Evolutionary conservation across 305 asterid genomes (phyloP), one percentile per base, ranked within the genome.

Genomic region (Fraxinus latifolia): DNA sequence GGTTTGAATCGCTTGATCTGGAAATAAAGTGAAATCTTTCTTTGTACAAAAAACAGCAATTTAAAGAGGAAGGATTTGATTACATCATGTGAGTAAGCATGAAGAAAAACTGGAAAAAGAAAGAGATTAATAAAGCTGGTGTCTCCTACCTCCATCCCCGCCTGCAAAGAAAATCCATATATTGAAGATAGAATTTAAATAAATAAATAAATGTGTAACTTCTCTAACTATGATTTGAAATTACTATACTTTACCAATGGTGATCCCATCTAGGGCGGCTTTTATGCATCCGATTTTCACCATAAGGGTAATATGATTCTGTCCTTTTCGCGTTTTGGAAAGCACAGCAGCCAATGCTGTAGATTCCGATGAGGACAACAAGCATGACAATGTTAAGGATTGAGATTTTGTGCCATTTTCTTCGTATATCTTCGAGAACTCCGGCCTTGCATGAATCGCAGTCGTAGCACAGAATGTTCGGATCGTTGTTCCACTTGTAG

Each of bases 401-500:
- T 27, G 97, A 92, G 2, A 96, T 87, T 82, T 96, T 96, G 87
- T 89, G 96, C 99, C 99, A 96, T 80, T 90, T 93, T 32, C 95
- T 86, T 4, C 97, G 84, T 3, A 92, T 91, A 80, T 94, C 89
- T 84, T 96, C 98, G 55, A 94, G 86, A 82, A 94, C 97, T 12
- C 97, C 98, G 6, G 99, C 99, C 90, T 90, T 94, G 95, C 99
- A 96, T 3, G 99, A 96, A 50, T 90, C 94, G 47, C 99, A 96
- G 77, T 88, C 92, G 90, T 96, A 96, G 92, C 99, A 96, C n/a
- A 96, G 82, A 72, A 90, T 73, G 80, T 88, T 67, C 27, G 92
- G 91, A 74, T 89, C 95, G 76, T 96, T 96, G 89, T 92, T 96
- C 99, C 99, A 96, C 11, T 81, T 65, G 85, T 91, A 91, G 90